Evolutionary conservation across 768 basidiomycete species (phyloP), one percentile per base, ranked within the genome.

Genomic region (Termitomyces bulborhizus): DNA sequence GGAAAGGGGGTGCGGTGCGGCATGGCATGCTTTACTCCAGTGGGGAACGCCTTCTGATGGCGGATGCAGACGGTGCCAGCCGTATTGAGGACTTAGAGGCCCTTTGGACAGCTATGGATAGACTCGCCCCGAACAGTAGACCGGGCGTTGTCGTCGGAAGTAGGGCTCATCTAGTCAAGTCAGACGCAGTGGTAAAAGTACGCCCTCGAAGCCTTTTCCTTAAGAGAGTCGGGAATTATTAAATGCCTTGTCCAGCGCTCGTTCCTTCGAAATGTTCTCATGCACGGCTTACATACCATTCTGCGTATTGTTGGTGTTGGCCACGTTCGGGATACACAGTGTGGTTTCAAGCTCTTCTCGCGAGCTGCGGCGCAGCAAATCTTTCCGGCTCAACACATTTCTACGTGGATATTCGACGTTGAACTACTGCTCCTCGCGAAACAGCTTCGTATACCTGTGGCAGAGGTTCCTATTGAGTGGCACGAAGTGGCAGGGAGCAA

Each of bases 381-480:
- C 57, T 98, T 96, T 70, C 92, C 92, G 0, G 76, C 78, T 1
- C 87, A 96, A 65, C 94, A 91, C 64, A 85, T 96, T 29, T 75
- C 87, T 5, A 87, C 90, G 1, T 98, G 95, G 95, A 94, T 96
- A 68, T 98, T 98, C 63, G 95, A 98, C 69, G 94, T 97, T 55
- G 95, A 98, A 68, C 80, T 97, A 4, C 75, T 98, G 18, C 76
- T 97, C 9, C 78, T 95, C 39, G 92, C 94, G 8, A 87, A 90
- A 65, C 80, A 86, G 66, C 74, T 88, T 40, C 64, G 76, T 8
- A 86, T 97, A 55, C 90, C 93, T 1, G 86, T 94, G 1, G 78
- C 70, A 6, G 95, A 98, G 66, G 90, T 97, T 6, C 83, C 92
- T 0, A 85, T 98, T 29, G 82, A 86, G 60, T 98, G 95, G 95